phyloP scores from a whole-genome alignment of 2,329 filamentous ascomycete species.

The Macrophomina tecta region DNA sequence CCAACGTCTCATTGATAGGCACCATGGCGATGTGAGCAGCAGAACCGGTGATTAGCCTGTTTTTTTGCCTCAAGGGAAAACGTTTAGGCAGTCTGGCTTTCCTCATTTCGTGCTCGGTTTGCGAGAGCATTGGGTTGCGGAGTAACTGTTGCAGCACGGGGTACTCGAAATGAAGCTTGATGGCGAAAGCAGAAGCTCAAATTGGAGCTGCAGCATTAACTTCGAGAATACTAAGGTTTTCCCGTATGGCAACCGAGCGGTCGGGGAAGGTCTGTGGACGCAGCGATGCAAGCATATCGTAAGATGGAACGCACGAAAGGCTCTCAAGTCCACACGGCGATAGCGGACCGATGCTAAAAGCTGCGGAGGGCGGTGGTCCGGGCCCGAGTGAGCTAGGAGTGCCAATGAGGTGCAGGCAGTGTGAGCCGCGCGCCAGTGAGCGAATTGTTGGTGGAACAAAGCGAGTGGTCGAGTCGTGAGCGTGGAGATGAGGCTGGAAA shows the following conservation, averaged over 20 bases:
- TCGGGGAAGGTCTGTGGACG: neutral
- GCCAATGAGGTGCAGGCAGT: conserved; percentile 12
- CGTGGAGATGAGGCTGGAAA: conserved; percentile 20
- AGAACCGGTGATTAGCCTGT: conserved; percentile 2
- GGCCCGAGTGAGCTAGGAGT: conserved; percentile 16
- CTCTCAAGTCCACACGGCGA: conserved; percentile 14
- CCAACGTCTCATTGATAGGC: conserved; percentile 12
- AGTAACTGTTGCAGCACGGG: neutral
- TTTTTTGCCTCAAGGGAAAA: conserved; percentile 13
- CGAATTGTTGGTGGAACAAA: conserved; percentile 24
- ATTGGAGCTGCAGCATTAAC: conserved; percentile 1
- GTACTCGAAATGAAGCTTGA: conserved; percentile 4
- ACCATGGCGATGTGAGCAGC: conserved; percentile 19
- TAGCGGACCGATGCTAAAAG: conserved; percentile 16
- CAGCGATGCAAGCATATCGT: neutral
- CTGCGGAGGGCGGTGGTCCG: conserved; percentile 18
- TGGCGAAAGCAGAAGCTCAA: conserved; percentile 14
- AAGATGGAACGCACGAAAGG: conserved; percentile 14
- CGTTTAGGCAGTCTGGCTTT: conserved; percentile 3
- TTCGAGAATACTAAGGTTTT: conserved; percentile 5
- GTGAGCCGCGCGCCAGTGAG: conserved; percentile 22
- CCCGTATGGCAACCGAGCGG: conserved; percentile 10
- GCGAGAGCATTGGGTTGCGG: neutral
- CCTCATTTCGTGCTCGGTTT: conserved; percentile 2
- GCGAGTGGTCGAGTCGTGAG: conserved; percentile 19